Evolutionary conservation across 306 rosid species (phyloP), one percentile per base, ranked within the genome.

Genomic region (Canavalia ensiformis): DNA sequence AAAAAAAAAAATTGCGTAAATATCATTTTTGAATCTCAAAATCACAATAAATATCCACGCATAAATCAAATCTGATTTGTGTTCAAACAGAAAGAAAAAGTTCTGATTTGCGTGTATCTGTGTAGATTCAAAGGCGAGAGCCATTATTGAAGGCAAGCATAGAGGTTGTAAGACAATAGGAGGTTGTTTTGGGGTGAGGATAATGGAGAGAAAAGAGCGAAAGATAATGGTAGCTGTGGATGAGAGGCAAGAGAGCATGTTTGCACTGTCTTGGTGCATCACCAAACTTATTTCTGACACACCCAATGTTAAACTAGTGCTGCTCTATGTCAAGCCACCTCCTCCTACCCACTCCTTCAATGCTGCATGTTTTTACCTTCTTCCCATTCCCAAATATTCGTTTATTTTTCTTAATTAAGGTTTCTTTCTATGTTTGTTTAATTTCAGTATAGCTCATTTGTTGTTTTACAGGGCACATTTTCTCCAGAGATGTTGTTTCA

Each of bases 201-300:
- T 9, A 29, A 80, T 66, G 89, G 83, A 68, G 75, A 75, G 25
- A 33, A 66, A 4, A 33, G 90, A 78, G 68, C 71, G 68, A 41
- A 88, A 67, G 75, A 87, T 94, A 5, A 79, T 94, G 78, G 98
- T 94, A 33, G 98, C 92, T 3, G 94, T 94, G 72, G 97, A 93
- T 77, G 98, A 90, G 86, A 90, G 97, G 77, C 76, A 91, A 46
- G 97, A 93, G 88, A 93, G 94, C 85, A 91, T 93, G 97, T 68
- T 59, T 29, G 94, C 97, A 0, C 86, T 94, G 8, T 85, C 88
- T 3, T 94, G 93, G 98, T 91, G 98, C 69, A 87, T 91, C 34
- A 64, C 74, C 9, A 86, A 88, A 69, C 87, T 94, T 70, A 68
- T 83, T 65, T 68, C 91, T 58, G 81, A 79, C 18, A 74, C 86